Evolutionary conservation across 2,329 filamentous ascomycete species (phyloP).

Genomic region (Ascochyta pisi): DNA sequence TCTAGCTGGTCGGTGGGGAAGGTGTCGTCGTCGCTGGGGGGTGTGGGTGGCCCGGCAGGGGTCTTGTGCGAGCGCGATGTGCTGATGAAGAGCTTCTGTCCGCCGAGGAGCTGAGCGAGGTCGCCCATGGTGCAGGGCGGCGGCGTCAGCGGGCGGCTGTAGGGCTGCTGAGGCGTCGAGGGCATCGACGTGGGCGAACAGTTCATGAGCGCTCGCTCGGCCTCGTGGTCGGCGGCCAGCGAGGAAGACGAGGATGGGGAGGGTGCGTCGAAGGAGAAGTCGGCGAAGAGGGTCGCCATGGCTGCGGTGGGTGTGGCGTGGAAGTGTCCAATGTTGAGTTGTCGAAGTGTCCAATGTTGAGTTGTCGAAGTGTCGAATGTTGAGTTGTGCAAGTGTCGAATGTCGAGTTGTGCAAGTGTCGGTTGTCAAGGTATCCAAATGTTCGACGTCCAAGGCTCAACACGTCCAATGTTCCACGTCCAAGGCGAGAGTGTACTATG

Average conservation of each 20-base stretch:
- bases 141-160: constrained; percentile 34
- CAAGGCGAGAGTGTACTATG: too few relatives aligned
- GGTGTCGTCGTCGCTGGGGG: constrained; percentile 32
- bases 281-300: constrained; percentile 43
- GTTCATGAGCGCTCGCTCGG: constrained; percentile 41
- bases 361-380: too few relatives aligned
- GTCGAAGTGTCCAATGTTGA: too few relatives aligned
- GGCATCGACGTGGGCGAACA: constrained; percentile 44
- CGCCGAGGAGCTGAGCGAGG: constrained; percentile 43
- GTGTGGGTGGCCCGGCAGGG: constrained; percentile 31
- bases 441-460: too few relatives aligned
- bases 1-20: constrained; percentile 21
- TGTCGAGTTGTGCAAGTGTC: too few relatives aligned
- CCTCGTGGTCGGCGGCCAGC: constrained; percentile 27
- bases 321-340: background rate
- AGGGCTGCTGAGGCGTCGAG: constrained; percentile 3
- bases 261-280: constrained; percentile 49
- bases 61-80: constrained; percentile 11
- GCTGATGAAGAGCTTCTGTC: constrained; percentile 42
- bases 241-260: constrained; percentile 32
- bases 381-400: too few relatives aligned
- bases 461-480: too few relatives aligned
- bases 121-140: constrained; percentile 46
- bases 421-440: too few relatives aligned
- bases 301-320: background rate